Percentiles rank a stretch among this genome's conserved stretches.
Evolutionary conservation across 2,329 filamentous ascomycete species (phyloP).

Genomic region (Trichoderma guizhouense): DNA sequence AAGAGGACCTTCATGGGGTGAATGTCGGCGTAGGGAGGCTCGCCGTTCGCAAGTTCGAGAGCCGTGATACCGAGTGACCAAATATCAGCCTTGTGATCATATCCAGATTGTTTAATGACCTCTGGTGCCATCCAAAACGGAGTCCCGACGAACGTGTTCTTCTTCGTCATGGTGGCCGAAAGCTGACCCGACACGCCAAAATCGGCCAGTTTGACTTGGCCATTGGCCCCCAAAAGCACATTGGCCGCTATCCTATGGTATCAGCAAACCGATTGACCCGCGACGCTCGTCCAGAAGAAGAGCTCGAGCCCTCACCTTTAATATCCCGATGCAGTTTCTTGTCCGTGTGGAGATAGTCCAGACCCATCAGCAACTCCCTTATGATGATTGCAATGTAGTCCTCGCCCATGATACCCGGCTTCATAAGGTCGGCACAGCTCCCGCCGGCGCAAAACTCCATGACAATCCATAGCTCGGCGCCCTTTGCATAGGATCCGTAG

Average conservation of each 20-base stretch:
- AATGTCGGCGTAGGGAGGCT: conserved; percentile 92
- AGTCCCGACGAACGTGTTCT: conserved; percentile 97
- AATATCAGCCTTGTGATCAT: conserved; percentile 96
- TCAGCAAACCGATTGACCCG: not conserved
- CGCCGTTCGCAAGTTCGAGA: conserved; percentile 84
- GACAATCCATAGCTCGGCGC: conserved; percentile 96
- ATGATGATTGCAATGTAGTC: conserved; percentile 97
- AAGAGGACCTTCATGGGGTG: conserved; percentile 99
- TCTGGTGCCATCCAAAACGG: conserved; percentile 99
- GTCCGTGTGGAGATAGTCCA: conserved; percentile 91
- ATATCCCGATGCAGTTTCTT: conserved; percentile 96
- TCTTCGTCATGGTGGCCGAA: conserved; percentile 98
- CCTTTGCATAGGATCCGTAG: conserved; percentile 94
- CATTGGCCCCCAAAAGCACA: conserved; percentile 80
- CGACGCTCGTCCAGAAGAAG: not conserved
- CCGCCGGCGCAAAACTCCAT: conserved; percentile 99
- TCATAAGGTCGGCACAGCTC: conserved; percentile 93
- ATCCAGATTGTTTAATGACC: conserved; percentile 96
- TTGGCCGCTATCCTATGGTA: conserved; percentile 68
- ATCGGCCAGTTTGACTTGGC: conserved; percentile 94
- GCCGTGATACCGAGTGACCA: conserved; percentile 97
- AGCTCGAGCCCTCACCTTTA: conserved; percentile 63
- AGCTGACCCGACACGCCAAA: conserved; percentile 96
- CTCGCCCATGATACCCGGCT: conserved; percentile 84
- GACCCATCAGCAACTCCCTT: conserved; percentile 78